phyloP scores from a whole-genome alignment of 306 rosid species.

The Quercus ilex region DNA sequence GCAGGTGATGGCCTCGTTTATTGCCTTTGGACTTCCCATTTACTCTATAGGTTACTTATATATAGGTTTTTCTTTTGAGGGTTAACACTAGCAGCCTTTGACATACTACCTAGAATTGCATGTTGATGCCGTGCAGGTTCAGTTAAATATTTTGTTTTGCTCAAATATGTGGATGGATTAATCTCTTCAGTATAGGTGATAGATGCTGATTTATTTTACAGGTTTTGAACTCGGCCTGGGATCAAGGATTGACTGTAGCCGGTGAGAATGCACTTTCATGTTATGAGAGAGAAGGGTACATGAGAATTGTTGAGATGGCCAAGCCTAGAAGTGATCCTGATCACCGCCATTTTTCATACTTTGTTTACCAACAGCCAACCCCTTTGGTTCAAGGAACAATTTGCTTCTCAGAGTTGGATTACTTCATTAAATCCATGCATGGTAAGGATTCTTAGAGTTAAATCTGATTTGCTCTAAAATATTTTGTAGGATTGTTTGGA shows the following conservation, averaged over 20 bases:
- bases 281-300: constrained; percentile 74
- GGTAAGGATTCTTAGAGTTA: constrained; percentile 51
- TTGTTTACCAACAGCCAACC: constrained; percentile 72
- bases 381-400: constrained; percentile 63
- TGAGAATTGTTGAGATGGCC: constrained; percentile 72
- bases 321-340: constrained; percentile 94
- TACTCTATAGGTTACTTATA: background rate
- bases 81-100: constrained; percentile 7
- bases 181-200: constrained; percentile 6
- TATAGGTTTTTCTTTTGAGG: constrained; percentile 6
- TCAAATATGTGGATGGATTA: background rate
- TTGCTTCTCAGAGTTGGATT: constrained; percentile 72
- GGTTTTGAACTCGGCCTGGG: constrained; percentile 89
- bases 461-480: constrained; percentile 4
- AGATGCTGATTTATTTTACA: constrained; percentile 20
- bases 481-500: background rate
- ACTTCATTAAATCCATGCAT: constrained; percentile 89
- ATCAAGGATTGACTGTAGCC: constrained; percentile 64
- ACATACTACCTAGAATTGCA: background rate
- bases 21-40: background rate
- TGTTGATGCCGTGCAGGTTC: background rate
- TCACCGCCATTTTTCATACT: constrained; percentile 68
- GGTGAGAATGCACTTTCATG: constrained; percentile 85
- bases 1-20: constrained; percentile 61
- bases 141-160: background rate